Evolutionary conservation across 1,284 basidiomycete species (phyloP).

Genomic region (Afroboletus lepidellus): DNA sequence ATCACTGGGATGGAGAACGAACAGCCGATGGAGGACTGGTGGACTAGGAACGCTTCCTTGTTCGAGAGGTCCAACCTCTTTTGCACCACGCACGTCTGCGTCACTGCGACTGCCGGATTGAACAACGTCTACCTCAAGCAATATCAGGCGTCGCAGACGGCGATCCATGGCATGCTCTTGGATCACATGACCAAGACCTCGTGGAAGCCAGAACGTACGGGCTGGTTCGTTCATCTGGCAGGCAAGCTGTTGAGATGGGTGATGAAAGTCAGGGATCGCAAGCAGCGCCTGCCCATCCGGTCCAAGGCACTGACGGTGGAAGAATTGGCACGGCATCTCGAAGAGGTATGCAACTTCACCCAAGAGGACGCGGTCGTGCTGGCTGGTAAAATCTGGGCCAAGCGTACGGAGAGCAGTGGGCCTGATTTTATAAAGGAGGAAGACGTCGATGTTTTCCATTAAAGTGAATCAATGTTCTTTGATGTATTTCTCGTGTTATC

Average conservation of each 20-base stretch:
- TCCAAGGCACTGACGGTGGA: slow-evolving; percentile 10
- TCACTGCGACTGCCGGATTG: slow-evolving; percentile 21
- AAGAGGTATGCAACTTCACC: slow-evolving; percentile 15
- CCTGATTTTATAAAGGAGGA: slow-evolving; percentile 9
- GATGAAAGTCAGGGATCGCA: slow-evolving; percentile 6
- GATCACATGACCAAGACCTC: slow-evolving; percentile 17
- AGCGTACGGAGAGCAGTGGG: slow-evolving; percentile 8
- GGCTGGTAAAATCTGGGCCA: slow-evolving; percentile 20
- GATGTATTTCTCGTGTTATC: neutral
- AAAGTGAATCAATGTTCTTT: neutral
- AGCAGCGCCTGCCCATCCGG: neutral
- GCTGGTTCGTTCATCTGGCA: slow-evolving; percentile 27
- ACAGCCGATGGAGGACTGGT: neutral
- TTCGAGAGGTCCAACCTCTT: slow-evolving; percentile 13
- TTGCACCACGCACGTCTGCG: slow-evolving; percentile 23
- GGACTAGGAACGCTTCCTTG: slow-evolving; percentile 7
- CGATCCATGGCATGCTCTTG: slow-evolving; percentile 20
- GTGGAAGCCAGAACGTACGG: slow-evolving; percentile 17
- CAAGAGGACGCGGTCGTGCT: slow-evolving; percentile 15
- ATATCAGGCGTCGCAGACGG: slow-evolving; percentile 17
- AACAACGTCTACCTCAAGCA: slow-evolving; percentile 10
- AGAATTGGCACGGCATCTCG: slow-evolving; percentile 19
- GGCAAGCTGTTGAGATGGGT: slow-evolving; percentile 23
- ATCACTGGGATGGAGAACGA: neutral
- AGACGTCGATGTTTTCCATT: neutral